Evolutionary conservation across 192 early-diverging fungal species (phyloP).

Genomic region (Coemansia aciculifera): DNA sequence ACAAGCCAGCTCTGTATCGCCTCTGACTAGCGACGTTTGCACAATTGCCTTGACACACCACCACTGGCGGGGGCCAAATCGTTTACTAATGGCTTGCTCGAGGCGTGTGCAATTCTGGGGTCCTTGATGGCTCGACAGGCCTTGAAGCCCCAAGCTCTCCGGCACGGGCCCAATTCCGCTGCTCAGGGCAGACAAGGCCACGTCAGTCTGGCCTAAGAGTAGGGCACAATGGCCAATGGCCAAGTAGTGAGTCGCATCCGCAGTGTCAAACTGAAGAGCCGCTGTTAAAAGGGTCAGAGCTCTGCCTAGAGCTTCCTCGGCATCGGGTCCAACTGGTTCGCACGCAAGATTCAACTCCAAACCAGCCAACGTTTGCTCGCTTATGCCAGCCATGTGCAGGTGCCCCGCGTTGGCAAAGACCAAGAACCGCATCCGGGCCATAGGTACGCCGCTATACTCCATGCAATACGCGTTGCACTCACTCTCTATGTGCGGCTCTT

Average conservation of each 20-base stretch:
- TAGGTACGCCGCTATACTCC: constrained; percentile 41
- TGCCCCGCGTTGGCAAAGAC: constrained; percentile 22
- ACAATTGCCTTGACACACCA: constrained; percentile 35
- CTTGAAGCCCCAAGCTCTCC: too few species aligned
- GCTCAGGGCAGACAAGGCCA: constrained; percentile 27
- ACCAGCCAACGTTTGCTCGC: neutral
- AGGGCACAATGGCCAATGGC: constrained; percentile 39
- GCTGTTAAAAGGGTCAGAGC: constrained; percentile 15
- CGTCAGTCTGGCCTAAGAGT: constrained; percentile 26
- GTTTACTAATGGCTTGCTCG: neutral
- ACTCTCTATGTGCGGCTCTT: constrained; percentile 27
- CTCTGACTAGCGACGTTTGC: constrained; percentile 31
- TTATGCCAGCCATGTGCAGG: constrained; percentile 4
- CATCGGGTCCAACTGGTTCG: neutral
- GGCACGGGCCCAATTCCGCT: neutral
- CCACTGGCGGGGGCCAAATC: constrained; percentile 35
- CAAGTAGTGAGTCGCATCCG: constrained; percentile 17
- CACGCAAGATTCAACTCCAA: neutral
- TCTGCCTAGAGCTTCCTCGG: neutral
- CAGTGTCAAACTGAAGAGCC: constrained; percentile 20
- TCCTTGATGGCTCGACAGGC: neutral
- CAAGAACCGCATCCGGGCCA: constrained; percentile 28
- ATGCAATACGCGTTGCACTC: constrained; percentile 44
- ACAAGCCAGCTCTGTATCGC: constrained; percentile 29
- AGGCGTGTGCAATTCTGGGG: neutral